phyloP scores from a whole-genome alignment of 805 yeast species.

The Tanozyma kutaoensis region DNA sequence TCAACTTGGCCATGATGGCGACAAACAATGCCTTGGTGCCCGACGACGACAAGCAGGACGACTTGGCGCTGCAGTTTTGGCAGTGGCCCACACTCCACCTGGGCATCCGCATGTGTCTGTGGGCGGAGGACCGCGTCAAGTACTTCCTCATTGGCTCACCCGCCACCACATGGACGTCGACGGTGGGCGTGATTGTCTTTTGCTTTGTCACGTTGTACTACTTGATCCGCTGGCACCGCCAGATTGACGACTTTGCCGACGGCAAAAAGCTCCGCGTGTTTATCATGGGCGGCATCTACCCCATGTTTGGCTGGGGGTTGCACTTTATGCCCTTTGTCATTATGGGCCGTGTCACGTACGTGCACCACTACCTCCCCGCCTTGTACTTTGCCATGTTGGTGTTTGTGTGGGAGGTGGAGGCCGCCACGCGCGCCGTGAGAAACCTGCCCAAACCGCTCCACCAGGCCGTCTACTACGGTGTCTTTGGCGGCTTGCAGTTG shows the following conservation, averaged over 20 bases:
- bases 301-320: constrained; percentile 82
- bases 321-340: constrained; percentile 81
- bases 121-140: constrained; percentile 47
- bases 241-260: constrained; percentile 37
- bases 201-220: constrained; percentile 29
- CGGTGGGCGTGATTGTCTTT: constrained; percentile 44
- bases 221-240: constrained; percentile 59
- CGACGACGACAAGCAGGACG: constrained; percentile 62
- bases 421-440: constrained; percentile 19
- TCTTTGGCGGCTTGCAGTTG: constrained; percentile 34
- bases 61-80: constrained; percentile 65
- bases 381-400: constrained; percentile 86
- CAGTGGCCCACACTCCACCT: constrained; percentile 76
- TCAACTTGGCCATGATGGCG: constrained; percentile 80
- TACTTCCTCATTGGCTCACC: constrained; percentile 58
- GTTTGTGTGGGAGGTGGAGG: constrained; percentile 47
- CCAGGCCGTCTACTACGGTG: constrained; percentile 5
- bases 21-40: constrained; percentile 75
- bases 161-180: constrained; percentile 56
- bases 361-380: constrained; percentile 94
- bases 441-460: constrained; percentile 2
- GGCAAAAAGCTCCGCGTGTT: constrained; percentile 36
- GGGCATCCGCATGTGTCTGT: constrained; percentile 67
- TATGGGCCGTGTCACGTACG: constrained; percentile 95
- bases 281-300: constrained; percentile 65